Conservation (phyloP, 148 eudicot species). For the Cornus suecica region DNA sequence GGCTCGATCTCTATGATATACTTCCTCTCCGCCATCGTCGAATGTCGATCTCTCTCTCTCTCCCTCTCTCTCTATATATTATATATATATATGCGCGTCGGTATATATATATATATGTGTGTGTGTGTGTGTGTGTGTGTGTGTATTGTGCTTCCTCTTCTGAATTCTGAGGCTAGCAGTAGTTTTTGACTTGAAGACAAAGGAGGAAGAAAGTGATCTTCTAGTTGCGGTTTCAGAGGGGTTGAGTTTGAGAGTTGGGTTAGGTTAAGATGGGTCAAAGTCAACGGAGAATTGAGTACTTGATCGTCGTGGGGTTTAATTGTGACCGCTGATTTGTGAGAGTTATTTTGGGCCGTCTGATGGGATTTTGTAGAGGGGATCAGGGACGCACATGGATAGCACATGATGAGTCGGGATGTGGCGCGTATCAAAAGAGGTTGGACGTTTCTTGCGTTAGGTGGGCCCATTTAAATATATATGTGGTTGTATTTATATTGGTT, state of each 20-base stretch:
- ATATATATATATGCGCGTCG: neutral
- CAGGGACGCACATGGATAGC: too few relatives aligned
- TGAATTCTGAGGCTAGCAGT: neutral
- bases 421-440: too few relatives aligned
- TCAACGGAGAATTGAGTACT: neutral
- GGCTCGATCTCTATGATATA: conserved; percentile 67
- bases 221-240: too few relatives aligned
- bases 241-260: conserved; percentile 6
- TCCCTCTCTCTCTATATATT: too few relatives aligned
- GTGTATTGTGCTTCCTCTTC: neutral
- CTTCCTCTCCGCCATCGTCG: conserved; percentile 39
- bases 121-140: neutral
- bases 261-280: neutral
- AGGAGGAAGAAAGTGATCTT: too few relatives aligned
- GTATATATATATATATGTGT: too few relatives aligned
- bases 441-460: too few relatives aligned
- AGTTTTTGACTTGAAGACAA: neutral
- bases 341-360: neutral
- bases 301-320: neutral
- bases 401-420: too few relatives aligned
- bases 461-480: too few relatives aligned
- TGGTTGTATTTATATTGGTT: too few relatives aligned
- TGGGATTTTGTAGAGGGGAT: too few relatives aligned
- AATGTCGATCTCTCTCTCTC: conserved; percentile 29
- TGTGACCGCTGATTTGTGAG: conserved; percentile 1